Evolutionary conservation across 352 stramenopile species (phyloP).

Genomic region (Globisporangium abappressorium): DNA sequence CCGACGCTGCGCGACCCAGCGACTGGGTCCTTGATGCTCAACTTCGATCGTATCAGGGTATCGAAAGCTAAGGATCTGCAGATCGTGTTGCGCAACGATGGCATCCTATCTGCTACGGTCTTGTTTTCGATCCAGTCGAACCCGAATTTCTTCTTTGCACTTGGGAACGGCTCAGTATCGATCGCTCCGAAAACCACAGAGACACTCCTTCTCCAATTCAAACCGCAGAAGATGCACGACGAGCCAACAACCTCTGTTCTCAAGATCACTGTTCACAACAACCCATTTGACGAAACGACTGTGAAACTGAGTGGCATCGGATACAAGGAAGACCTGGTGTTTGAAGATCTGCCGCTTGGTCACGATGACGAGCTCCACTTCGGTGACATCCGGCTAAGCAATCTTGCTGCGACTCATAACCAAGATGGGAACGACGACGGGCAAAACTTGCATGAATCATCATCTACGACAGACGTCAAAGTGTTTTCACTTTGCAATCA

Average conservation of each 20-base stretch:
- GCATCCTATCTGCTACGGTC: conserved; percentile 89
- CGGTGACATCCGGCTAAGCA: conserved; percentile 71
- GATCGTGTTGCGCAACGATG: conserved; percentile 88
- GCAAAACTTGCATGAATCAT: background rate
- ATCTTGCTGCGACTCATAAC: background rate
- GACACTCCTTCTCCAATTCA: conserved; percentile 76
- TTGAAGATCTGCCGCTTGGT: conserved; percentile 82
- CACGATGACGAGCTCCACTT: conserved; percentile 85
- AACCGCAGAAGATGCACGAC: conserved; percentile 73
- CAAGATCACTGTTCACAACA: conserved; percentile 90
- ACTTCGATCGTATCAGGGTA: conserved; percentile 78
- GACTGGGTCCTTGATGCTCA: conserved; percentile 58
- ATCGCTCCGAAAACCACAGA: conserved; percentile 64
- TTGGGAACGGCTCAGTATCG: conserved; percentile 74
- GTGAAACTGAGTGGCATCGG: conserved; percentile 69
- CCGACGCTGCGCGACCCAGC: conserved; percentile 60
- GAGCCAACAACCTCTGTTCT: conserved; percentile 47
- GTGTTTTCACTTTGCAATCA: conserved; percentile 82
- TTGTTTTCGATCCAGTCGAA: conserved; percentile 86
- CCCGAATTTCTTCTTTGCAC: conserved; percentile 66
- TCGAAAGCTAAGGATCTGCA: conserved; percentile 66
- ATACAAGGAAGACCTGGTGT: conserved; percentile 82
- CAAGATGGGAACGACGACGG: conserved; percentile 2
- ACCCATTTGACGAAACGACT: conserved; percentile 85
- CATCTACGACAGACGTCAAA: conserved; percentile 36